Conservation (phyloP, 441 rosid species). For the Erodium moschatum region DNA sequence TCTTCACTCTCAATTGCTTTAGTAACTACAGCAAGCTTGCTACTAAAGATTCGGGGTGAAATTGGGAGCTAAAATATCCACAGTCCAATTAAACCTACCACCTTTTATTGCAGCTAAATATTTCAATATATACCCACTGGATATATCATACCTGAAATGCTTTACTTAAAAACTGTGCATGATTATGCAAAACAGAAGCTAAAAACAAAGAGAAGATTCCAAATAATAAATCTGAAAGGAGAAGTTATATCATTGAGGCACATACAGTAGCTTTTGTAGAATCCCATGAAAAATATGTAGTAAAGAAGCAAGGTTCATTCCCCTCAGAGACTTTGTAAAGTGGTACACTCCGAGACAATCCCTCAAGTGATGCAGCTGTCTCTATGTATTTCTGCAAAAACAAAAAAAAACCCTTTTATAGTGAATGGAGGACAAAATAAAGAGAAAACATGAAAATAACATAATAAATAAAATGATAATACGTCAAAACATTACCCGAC, state of each 20-base stretch:
- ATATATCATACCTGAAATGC: not conserved
- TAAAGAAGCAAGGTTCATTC: conserved; percentile 90
- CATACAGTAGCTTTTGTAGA: conserved; percentile 61
- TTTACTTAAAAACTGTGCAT: not conserved
- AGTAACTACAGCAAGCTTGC: not conserved
- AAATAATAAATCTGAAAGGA: conserved; percentile 11
- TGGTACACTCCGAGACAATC: conserved; percentile 73
- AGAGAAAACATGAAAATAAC: conserved; percentile 6
- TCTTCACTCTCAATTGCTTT: not conserved
- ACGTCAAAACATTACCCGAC: conserved; percentile 51
- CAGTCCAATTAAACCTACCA: not conserved
- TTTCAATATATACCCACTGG: not conserved
- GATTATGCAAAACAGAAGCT: not conserved
- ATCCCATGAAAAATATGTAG: conserved; percentile 89
- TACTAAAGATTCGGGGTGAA: not conserved
- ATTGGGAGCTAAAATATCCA: not conserved
- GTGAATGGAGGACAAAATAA: conserved; percentile 19
- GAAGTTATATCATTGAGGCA: conserved; percentile 17
- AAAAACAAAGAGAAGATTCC: not conserved
- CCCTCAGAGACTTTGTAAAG: conserved; percentile 86
- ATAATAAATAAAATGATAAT: not conserved
- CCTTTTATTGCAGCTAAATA: not conserved
- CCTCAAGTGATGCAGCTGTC: conserved; percentile 67
- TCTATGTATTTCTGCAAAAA: conserved; percentile 67
- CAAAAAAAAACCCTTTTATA: conserved; percentile 12